Evolutionary conservation across 495 filamentous ascomycete species (phyloP).

Genomic region (Hypoxylon cercidicola): DNA sequence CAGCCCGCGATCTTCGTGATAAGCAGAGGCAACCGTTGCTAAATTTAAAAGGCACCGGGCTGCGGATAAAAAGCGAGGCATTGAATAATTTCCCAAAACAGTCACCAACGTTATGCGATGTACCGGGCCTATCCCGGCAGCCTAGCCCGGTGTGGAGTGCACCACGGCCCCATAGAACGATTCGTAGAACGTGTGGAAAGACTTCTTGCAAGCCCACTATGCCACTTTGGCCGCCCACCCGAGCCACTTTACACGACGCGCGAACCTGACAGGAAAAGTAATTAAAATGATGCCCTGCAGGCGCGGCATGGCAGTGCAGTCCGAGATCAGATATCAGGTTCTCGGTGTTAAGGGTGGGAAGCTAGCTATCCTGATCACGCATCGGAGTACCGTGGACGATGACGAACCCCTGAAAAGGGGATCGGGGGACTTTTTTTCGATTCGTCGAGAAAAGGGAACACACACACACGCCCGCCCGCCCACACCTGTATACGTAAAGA

Average conservation of each 20-base stretch:
- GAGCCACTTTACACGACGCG: constrained; percentile 31
- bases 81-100: constrained; percentile 59
- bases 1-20: constrained; percentile 53
- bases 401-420: constrained; percentile 11
- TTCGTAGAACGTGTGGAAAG: constrained; percentile 55
- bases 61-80: constrained; percentile 50
- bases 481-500: constrained; percentile 1
- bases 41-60: constrained; percentile 45
- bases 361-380: constrained; percentile 13
- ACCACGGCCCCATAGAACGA: constrained; percentile 51
- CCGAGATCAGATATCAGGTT: constrained; percentile 21
- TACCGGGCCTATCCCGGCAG: constrained; percentile 38
- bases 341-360: constrained; percentile 21
- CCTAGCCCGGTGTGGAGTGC: constrained; percentile 28
- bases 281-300: constrained; percentile 30
- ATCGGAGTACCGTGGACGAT: constrained; percentile 11
- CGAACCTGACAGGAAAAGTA: constrained; percentile 34
- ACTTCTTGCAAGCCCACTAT: constrained; percentile 12
- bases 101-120: constrained; percentile 54
- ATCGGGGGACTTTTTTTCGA: constrained; percentile 1
- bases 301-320: constrained; percentile 18
- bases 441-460: too few relatives aligned
- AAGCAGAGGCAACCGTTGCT: constrained; percentile 52
- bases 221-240: neutral
- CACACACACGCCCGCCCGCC: too few relatives aligned